phyloP scores from a whole-genome alignment of 257 asterid genomes.

The Solanum bulbocastanum region DNA sequence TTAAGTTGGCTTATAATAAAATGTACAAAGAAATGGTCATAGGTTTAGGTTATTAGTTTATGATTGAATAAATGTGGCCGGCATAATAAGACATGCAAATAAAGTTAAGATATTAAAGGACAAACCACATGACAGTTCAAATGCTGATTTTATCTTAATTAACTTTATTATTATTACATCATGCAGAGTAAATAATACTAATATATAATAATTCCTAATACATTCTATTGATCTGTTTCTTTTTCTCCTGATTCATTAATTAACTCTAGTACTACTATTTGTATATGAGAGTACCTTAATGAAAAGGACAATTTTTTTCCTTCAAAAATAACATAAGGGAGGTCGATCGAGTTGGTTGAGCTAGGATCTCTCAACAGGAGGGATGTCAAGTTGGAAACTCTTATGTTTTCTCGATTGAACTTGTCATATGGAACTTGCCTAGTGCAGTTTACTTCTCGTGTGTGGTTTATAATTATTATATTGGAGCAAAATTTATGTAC shows the following conservation, averaged over 20 bases:
- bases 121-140: slow-evolving; percentile 40
- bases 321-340: no score
- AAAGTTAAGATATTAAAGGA: slow-evolving; percentile 19
- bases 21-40: slow-evolving; percentile 12
- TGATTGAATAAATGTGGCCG: slow-evolving; percentile 40
- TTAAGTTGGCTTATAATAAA: neutral
- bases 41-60: neutral
- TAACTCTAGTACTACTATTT: neutral
- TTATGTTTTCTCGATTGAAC: neutral
- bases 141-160: slow-evolving; percentile 22
- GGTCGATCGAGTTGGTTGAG: neutral
- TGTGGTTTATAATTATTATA: neutral
- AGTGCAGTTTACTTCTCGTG: no score
- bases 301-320: neutral
- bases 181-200: neutral
- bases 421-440: no score
- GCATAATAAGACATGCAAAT: slow-evolving; percentile 52
- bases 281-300: neutral
- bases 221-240: neutral
- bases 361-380: no score
- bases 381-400: neutral
- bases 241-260: neutral
- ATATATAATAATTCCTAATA: neutral
- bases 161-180: neutral
- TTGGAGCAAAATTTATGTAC: no score